Evolutionary conservation across 2,329 filamentous ascomycete genomes (phyloP), one percentile per base, ranked within the genome.

Genomic region (Scedosporium minutisporum): DNA sequence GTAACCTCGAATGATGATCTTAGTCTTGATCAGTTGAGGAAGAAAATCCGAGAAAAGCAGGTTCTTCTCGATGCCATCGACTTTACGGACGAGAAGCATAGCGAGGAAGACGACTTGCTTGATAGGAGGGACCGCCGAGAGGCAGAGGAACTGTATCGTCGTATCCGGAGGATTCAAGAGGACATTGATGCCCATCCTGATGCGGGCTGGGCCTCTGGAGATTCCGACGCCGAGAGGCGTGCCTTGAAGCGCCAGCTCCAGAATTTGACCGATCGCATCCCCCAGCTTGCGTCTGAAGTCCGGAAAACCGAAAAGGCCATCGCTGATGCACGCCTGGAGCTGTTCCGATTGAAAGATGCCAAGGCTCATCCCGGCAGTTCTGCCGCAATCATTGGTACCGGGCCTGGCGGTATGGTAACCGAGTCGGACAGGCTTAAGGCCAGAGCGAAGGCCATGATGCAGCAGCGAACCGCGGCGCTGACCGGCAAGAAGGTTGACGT

Each of bases 391-490:
- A 85, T 97, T 64, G 95, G 95, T 57, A 97, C 93, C 65, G 95
- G 95, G 9, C 93, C 93, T 63, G 93, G 93, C 53, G 95, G 95
- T 61, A 78, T 86, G 55, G 86, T 99, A 51, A 99, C 95, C 0
- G 95, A 99, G 75, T 89, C 91, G 3, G 95, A 99, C 75, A 87
- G 93, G 62, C 84, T 97, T 67, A 97, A 97, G 78, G 95, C 95
- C 42, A 87, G 93, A 68, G 93, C 95, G 38, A 96, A 93, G 77
- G 93, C 93, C 46, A 96, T 97, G 87, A 99, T 99, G 95, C 93
- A 97, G 77, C 93, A 96, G 70, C 89, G 95, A 64, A 93, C 95
- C 67, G 95, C 95, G 63, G 93, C 95, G 18, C 78, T 99, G 66
- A 91, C 92, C 23, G 95, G 95, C 63, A 91, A 88, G 74, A 92